Conservation (phyloP, 2,329 filamentous ascomycete species). For the Diplodia scrobiculata region DNA sequence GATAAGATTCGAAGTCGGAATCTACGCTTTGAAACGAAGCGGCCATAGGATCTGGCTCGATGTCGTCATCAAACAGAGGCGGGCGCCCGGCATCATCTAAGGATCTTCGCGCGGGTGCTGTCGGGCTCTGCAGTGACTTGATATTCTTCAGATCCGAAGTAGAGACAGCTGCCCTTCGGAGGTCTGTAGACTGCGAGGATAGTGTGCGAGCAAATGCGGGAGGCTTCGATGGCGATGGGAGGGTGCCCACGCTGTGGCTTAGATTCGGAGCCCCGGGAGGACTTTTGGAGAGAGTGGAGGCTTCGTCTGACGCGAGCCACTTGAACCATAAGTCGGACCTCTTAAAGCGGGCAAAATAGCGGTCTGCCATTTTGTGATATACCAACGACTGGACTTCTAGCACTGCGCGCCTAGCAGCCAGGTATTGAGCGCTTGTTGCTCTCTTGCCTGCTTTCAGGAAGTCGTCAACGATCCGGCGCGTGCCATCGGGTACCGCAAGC, state of each 20-base stretch:
- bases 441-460: constrained; percentile 78
- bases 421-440: constrained; percentile 80
- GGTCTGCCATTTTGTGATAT: constrained; percentile 79
- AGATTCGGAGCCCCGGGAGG: constrained; percentile 23
- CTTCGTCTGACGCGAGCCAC: constrained; percentile 84
- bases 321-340: constrained; percentile 95
- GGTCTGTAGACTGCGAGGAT: constrained; percentile 54
- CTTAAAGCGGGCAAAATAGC: constrained; percentile 82
- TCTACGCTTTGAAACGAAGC: constrained; percentile 80
- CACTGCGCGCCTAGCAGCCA: constrained; percentile 77
- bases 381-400: constrained; percentile 79
- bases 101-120: constrained; percentile 62
- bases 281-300: constrained; percentile 42
- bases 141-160: constrained; percentile 60
- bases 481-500: constrained; percentile 71
- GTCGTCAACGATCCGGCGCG: constrained; percentile 68
- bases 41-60: constrained; percentile 70
- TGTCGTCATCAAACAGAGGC: constrained; percentile 79
- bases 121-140: constrained; percentile 50
- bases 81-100: constrained; percentile 65
- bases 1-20: constrained; percentile 61
- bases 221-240: constrained; percentile 41
- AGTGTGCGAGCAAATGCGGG: constrained; percentile 48
- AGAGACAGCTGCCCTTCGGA: constrained; percentile 62
- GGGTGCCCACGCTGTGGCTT: neutral